Conservation (phyloP, 305 asterid genomes). For the Galium porrigens region DNA sequence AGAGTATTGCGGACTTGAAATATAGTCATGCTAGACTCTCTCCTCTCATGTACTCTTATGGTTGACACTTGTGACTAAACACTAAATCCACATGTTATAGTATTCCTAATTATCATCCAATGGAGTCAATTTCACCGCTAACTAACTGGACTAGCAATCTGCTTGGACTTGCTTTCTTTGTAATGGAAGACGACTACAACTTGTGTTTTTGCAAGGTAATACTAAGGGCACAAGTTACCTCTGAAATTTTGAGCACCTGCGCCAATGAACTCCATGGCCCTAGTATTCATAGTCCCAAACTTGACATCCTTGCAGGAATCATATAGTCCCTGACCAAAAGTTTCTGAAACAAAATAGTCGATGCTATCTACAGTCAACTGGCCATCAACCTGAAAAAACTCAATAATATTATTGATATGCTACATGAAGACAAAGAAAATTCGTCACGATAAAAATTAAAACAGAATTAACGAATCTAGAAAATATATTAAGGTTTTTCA, state of each 20-base stretch:
- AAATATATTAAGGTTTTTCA: background rate
- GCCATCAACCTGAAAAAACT: slow-evolving; percentile 17
- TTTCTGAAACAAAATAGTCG: slow-evolving; percentile 50
- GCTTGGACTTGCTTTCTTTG: background rate
- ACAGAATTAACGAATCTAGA: background rate
- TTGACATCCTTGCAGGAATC: slow-evolving; percentile 92
- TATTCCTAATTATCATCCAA: background rate
- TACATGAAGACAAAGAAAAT: background rate
- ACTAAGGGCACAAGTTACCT: slow-evolving; percentile 26
- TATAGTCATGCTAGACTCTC: background rate
- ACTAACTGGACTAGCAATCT: background rate
- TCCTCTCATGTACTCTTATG: background rate
- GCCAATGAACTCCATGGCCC: slow-evolving; percentile 89
- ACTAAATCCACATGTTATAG: background rate
- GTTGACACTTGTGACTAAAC: background rate
- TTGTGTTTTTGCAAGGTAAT: background rate
- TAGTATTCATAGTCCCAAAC: slow-evolving; percentile 86
- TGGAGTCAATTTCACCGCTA: background rate
- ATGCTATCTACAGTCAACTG: slow-evolving; percentile 63
- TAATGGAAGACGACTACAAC: background rate
- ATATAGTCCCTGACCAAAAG: slow-evolving; percentile 61
- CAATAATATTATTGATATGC: background rate
- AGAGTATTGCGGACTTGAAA: background rate
- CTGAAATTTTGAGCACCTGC: slow-evolving; percentile 76
- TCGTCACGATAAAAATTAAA: background rate